Evolutionary conservation across 2,329 filamentous ascomycete genomes (phyloP).

Genomic region (Magnaporthiopsis incrustans): DNA sequence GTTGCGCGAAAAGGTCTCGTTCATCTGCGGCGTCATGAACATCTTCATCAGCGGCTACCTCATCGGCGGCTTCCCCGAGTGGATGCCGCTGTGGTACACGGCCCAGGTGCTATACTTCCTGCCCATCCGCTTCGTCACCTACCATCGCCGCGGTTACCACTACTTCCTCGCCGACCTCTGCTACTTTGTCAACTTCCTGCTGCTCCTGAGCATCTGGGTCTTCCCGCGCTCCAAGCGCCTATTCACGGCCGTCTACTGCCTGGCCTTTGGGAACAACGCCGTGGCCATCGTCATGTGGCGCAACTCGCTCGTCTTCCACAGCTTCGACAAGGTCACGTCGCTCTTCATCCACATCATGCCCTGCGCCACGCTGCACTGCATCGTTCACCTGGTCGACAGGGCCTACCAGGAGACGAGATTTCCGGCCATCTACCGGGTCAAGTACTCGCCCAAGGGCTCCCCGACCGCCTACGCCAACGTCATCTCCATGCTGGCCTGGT

Average conservation of each 20-base stretch:
- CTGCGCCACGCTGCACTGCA: constrained; percentile 82
- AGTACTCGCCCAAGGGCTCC: constrained; percentile 57
- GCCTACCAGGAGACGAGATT: constrained; percentile 62
- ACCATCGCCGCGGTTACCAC: constrained; percentile 85
- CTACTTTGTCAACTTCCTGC: constrained; percentile 92
- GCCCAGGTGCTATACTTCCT: constrained; percentile 86
- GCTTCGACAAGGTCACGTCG: constrained; percentile 94
- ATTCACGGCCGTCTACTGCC: constrained; percentile 85
- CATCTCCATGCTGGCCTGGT: constrained; percentile 85
- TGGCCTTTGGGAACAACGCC: constrained; percentile 94
- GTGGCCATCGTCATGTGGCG: constrained; percentile 99
- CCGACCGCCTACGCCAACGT: constrained; percentile 72
- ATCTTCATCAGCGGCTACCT: constrained; percentile 95
- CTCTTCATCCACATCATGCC: constrained; percentile 99
- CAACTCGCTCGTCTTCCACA: constrained; percentile 97
- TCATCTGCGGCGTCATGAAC: constrained; percentile 93
- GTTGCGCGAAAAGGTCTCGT: constrained; percentile 85
- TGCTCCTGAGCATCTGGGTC: constrained; percentile 76
- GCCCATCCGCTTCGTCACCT: constrained; percentile 89
- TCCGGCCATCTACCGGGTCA: constrained; percentile 79
- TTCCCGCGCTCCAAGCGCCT: constrained; percentile 87
- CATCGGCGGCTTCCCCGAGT: constrained; percentile 75
- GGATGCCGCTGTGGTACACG: constrained; percentile 91
- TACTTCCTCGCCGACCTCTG: constrained; percentile 97
- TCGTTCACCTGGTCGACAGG: constrained; percentile 71